Base-by-base conservation (phyloP, 2,329 filamentous ascomycete genomes). In the Lanzia echinophila region DNA sequence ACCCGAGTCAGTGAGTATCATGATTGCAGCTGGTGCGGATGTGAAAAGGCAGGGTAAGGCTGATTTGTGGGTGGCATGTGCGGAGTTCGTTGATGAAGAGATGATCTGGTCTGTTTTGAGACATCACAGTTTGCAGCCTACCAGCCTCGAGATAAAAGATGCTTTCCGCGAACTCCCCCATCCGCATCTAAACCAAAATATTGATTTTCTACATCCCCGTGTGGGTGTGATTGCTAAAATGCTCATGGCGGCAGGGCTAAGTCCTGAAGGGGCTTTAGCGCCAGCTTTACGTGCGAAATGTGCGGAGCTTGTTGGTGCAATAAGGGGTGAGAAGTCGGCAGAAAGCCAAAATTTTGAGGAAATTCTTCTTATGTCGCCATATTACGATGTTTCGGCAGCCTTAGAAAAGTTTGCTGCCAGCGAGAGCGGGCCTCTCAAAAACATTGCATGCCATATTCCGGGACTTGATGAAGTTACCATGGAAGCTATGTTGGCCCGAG, bases 21-120 rank as follows among this genome's bases (percentile, higher is more conserved):
- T 61, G 5, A 42, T 59, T 5, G 42, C 39, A 33, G 38, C 51
- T 47, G 59, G 55, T 22, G 53, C 55, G 20, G 31, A 61, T 36
- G 42, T 56, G 1, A 50, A 54, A 19, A 41, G 41, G 17, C 48
- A 43, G 20, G 53, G 60, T 36, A 31, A 38, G 7, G 28, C 42
- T 5, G 24, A 38, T 2, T 17, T 28, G 2, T 49, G 41, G 11
- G 32, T 56, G 38, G 32, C 50, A 24, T 60, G 58, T 41, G 39
- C 45, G 11, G 31, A 54, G 15, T 52, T 53, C 15, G n/a, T 10
- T 13, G 50, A 54, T 31, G 60, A 60, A 50, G 42, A 57, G 17
- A 6, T 6, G 2, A 51, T 50, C 10, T 58, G 58, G 54, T 6
- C 24, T 28, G 19, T 3, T 15, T 19, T 6, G 39, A 31, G 19